A percentile compares a stretch with the other conserved stretches of the same genome.
These are phyloP conservation scores for Carallia pectinifolia DNA, from an alignment of 345 rosid species.

Conservation along the genomic window DNA sequence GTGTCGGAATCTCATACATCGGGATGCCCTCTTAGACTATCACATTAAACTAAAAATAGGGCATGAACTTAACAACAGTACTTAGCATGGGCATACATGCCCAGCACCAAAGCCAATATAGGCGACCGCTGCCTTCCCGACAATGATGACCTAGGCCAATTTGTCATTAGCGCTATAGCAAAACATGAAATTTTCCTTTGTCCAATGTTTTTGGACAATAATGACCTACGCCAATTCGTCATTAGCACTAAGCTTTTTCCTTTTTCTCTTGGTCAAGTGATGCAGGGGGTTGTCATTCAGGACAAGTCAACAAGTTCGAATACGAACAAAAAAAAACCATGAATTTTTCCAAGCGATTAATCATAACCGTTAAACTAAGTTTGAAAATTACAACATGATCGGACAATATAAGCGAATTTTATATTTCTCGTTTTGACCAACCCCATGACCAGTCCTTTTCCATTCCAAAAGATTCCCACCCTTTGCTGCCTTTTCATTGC, in stretches of 20 bases:
- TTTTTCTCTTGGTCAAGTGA: no score
- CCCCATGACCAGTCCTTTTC: conserved; percentile 22
- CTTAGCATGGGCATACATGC: no score
- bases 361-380: no score
- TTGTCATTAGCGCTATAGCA: background rate
- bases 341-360: background rate
- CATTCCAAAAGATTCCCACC: conserved; percentile 1
- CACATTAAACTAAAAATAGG: background rate
- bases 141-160: background rate
- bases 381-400: background rate
- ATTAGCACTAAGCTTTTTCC: no score
- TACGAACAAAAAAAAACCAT: no score
- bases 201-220: no score
- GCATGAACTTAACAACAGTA: background rate
- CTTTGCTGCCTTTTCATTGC: background rate
- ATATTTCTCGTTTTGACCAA: background rate
- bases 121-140: background rate
- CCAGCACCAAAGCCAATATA: no score
- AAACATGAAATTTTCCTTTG: background rate
- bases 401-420: no score
- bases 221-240: no score
- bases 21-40: background rate
- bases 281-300: no score
- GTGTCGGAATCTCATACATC: background rate
- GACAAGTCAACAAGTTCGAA: no score